Evolutionary conservation across 2,329 filamentous ascomycete species (phyloP).

Genomic region (Ceratocystis harringtonii): DNA sequence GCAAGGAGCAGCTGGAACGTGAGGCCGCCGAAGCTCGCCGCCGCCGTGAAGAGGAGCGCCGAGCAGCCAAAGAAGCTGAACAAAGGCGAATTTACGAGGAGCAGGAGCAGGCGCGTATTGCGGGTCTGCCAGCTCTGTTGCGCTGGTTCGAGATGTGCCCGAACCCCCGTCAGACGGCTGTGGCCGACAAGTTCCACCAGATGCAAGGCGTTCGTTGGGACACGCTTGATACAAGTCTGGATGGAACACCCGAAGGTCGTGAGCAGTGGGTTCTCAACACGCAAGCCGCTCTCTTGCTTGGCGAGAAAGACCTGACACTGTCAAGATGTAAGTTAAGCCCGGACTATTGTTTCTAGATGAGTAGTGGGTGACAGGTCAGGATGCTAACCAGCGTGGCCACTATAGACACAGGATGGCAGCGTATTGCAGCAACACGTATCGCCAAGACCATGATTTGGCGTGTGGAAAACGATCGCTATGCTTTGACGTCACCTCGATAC

Average conservation of each 20-base stretch:
- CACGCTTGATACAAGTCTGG: slow-evolving; percentile 40
- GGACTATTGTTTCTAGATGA: neutral
- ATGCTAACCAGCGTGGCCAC: neutral
- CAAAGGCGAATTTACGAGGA: slow-evolving; percentile 37
- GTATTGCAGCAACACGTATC: slow-evolving; percentile 35
- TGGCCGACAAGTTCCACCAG: slow-evolving; percentile 40
- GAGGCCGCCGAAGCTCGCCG: slow-evolving; percentile 37
- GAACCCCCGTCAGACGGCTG: slow-evolving; percentile 35
- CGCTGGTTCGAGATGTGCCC: slow-evolving; percentile 42
- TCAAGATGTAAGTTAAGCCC: slow-evolving; percentile 37
- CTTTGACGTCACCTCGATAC: slow-evolving; percentile 35
- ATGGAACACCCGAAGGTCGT: slow-evolving; percentile 39
- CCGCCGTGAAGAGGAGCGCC: slow-evolving; percentile 35
- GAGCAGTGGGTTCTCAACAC: slow-evolving; percentile 54
- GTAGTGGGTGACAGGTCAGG: neutral
- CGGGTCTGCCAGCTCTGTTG: slow-evolving; percentile 44
- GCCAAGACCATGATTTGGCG: slow-evolving; percentile 47
- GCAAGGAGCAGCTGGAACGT: slow-evolving; percentile 31
- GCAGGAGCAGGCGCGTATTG: slow-evolving; percentile 38
- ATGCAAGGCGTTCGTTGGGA: slow-evolving; percentile 50
- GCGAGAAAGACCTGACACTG: slow-evolving; percentile 47
- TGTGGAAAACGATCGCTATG: slow-evolving; percentile 41
- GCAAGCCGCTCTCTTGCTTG: slow-evolving; percentile 46
- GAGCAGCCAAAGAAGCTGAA: slow-evolving; percentile 37
- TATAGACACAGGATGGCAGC: slow-evolving; percentile 44